A percentile compares a stretch with the other conserved stretches of the same genome.
Evolutionary conservation across 345 rosid genomes (phyloP).

Genomic region (Eutrema heterophyllum): DNA sequence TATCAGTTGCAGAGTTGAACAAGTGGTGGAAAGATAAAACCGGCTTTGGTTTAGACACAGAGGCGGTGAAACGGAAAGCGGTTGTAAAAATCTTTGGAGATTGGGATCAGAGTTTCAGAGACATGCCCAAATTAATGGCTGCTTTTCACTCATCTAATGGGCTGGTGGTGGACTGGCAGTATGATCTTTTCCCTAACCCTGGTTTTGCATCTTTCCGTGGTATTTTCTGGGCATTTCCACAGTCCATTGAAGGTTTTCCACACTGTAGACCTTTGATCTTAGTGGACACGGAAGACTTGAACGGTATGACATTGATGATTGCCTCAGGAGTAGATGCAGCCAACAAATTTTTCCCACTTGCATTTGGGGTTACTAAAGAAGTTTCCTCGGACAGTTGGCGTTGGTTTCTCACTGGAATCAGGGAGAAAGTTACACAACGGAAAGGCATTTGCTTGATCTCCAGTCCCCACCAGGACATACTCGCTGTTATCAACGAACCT

Average conservation of each 20-base stretch:
- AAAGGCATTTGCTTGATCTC: neutral
- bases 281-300: neutral
- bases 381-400: neutral
- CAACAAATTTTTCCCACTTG: neutral
- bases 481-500: neutral
- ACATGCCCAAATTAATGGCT: slow-evolving; percentile 8
- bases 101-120: neutral
- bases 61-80: neutral
- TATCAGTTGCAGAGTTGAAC: neutral
- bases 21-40: neutral
- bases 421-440: slow-evolving; percentile 9
- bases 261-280: slow-evolving; percentile 4
- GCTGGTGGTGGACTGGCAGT: neutral
- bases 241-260: slow-evolving; percentile 10
- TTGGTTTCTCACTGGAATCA: neutral
- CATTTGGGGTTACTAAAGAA: neutral
- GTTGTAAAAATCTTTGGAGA: neutral
- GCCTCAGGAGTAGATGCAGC: neutral
- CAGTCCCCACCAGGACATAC: slow-evolving; percentile 1
- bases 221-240: neutral
- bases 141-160: neutral
- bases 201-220: neutral
- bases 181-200: neutral
- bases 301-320: neutral
- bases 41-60: too few relatives aligned